phyloP scores from a whole-genome alignment of 345 rosid species.

The Gossypium turneri region DNA sequence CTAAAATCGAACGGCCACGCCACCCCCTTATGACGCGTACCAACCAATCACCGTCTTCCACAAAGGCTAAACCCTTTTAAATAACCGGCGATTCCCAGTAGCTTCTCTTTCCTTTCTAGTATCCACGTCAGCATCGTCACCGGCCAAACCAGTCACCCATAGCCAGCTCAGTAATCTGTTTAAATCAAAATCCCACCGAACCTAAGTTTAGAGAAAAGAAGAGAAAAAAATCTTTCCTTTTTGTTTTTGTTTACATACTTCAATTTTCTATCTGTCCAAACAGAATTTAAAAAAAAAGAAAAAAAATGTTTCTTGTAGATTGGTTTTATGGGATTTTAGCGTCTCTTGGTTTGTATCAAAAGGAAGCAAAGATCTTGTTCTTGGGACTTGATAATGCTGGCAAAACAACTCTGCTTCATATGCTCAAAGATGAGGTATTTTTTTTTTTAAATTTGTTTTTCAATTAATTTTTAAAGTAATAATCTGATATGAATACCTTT shows the following conservation, averaged over 20 bases:
- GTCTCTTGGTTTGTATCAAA: slow-evolving; percentile 15
- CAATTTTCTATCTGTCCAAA: not conserved
- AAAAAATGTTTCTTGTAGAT: slow-evolving; percentile 12
- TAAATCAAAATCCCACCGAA: not conserved
- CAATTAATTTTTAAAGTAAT: not conserved
- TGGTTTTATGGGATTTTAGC: slow-evolving; percentile 19
- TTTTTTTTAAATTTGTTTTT: not conserved
- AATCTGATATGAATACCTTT: not conserved
- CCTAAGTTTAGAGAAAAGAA: not conserved
- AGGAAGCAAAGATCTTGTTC: slow-evolving; percentile 19
- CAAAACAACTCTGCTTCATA: slow-evolving; percentile 17
- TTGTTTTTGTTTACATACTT: not conserved
- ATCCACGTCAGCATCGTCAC: not conserved
- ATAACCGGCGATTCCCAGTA: not conserved
- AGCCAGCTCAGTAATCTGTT: not conserved
- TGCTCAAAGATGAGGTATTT: slow-evolving; percentile 19
- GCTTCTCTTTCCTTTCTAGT: not conserved
- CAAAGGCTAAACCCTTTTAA: not conserved
- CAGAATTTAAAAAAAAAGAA: not conserved
- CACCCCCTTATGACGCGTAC: slow-evolving; percentile 3
- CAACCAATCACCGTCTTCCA: slow-evolving; percentile 4
- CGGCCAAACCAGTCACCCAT: not conserved
- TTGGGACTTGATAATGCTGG: slow-evolving; percentile 20
- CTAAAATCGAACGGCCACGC: not conserved
- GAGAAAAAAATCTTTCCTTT: not conserved